Conservation (phyloP, 1,139 yeast species). For the Pichia terricola region DNA sequence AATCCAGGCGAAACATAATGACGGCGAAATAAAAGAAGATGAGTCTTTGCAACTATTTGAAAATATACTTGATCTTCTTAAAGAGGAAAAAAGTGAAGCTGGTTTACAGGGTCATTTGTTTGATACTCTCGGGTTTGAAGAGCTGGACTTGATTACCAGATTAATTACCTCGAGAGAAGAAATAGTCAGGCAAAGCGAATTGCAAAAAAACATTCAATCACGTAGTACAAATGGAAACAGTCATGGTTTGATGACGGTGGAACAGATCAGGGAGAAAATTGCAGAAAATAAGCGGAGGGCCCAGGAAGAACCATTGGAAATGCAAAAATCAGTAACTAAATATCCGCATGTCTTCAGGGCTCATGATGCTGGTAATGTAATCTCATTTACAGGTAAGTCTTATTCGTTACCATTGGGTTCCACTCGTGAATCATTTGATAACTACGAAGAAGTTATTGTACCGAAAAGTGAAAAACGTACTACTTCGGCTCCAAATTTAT, state of each 20-base stretch:
- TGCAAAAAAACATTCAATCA: not conserved
- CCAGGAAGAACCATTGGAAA: conserved; percentile 41
- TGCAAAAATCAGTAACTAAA: conserved; percentile 37
- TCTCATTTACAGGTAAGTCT: conserved; percentile 74
- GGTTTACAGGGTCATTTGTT: conserved; percentile 59
- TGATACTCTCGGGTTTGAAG: conserved; percentile 78
- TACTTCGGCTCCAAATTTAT: conserved; percentile 40
- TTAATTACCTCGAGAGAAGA: conserved; percentile 44
- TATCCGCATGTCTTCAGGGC: conserved; percentile 86
- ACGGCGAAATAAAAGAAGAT: conserved; percentile 1
- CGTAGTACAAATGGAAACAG: not conserved
- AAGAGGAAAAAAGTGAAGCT: conserved; percentile 38
- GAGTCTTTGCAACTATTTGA: conserved; percentile 21
- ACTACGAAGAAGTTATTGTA: conserved; percentile 73
- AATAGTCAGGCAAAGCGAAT: conserved; percentile 13
- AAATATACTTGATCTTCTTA: conserved; percentile 24
- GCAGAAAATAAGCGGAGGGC: conserved; percentile 43
- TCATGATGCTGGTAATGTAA: conserved; percentile 55
- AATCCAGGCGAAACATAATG: conserved; percentile 21
- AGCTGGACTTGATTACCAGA: conserved; percentile 66
- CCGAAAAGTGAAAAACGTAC: conserved; percentile 56
- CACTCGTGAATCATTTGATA: conserved; percentile 46
- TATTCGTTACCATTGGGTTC: conserved; percentile 78
- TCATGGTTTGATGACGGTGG: conserved; percentile 36
- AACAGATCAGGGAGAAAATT: conserved; percentile 49